Base-by-base conservation (phyloP, 176 grass and related monocot species). In the Phyllostachys edulis region DNA sequence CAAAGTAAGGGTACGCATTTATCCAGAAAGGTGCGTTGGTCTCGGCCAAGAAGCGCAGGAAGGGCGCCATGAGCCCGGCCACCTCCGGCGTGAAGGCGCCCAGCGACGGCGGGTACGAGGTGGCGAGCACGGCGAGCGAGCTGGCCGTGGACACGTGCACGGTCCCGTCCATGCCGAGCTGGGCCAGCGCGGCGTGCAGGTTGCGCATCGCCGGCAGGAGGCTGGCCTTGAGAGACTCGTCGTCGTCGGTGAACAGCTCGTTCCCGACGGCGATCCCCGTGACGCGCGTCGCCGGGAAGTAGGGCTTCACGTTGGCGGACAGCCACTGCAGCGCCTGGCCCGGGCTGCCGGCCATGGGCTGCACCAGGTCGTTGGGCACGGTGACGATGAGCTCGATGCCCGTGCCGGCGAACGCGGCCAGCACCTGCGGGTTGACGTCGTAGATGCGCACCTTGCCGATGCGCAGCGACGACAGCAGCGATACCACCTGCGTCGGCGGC, bases 1-100 rank as follows among this genome's bases (percentile, higher is more conserved):
- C 97, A 21, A 99, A 99, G 66, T 96, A 99, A 1, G 97, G 97
- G 29, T 99, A 99, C 0, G 97, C 97, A 10, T 99, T 99, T 40
- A 99, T 88, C 93, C 93, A 99, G 69, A 96, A 99, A 0, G 97
- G 97, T 0, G 93, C 49, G 39, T 77, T 86, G 64, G 93, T 96
- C 27, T 93, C 84, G 6, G 81, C 70, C 40, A 99, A 50, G 84
- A 99, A 99, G 9, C 69, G 68, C 1, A 99, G 84, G 69, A 96
- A 91, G 69, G 90, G 90, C 26, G 57, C 52, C 84, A 99, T 90
- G 36, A 92, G 82, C 2, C 60, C 40, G 5, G 90, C 84, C 20
- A 91, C 65, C 51, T 88, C 89, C 38, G 87, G 75, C 70, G 86
- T 89, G 84, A 99, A 99, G 7, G 85, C 59, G 20, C 93, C 93